Evolutionary conservation across 2,329 filamentous ascomycete genomes (phyloP).

Genomic region (Nigrospora oryzae): DNA sequence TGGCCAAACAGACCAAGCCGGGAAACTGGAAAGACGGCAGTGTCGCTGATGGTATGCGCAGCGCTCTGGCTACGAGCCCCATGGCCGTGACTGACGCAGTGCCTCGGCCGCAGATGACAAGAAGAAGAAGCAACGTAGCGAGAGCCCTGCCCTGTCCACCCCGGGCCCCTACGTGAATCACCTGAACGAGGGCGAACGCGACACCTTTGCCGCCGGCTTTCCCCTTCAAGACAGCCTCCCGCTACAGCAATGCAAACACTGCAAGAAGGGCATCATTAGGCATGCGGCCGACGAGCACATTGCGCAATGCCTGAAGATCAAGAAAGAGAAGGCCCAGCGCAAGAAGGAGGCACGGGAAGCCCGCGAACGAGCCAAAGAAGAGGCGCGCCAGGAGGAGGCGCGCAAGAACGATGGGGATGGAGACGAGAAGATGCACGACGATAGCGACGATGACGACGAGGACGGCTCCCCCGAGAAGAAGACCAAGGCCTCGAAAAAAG

Average conservation of each 20-base stretch:
- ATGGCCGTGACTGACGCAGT: background rate
- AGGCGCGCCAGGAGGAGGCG: slow-evolving; percentile 48
- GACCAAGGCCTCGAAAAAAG: slow-evolving; percentile 48
- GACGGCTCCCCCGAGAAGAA: slow-evolving; percentile 33
- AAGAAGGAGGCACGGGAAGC: slow-evolving; percentile 70
- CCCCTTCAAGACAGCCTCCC: slow-evolving; percentile 75
- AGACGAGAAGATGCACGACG: slow-evolving; percentile 27
- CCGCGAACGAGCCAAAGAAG: slow-evolving; percentile 55
- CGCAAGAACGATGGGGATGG: slow-evolving; percentile 40
- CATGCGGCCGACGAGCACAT: slow-evolving; percentile 72
- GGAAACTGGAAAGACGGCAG: slow-evolving; percentile 67
- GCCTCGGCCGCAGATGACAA: slow-evolving; percentile 27
- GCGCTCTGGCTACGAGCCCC: background rate
- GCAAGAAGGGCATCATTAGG: slow-evolving; percentile 79
- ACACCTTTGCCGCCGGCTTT: slow-evolving; percentile 73
- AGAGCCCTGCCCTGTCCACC: slow-evolving; percentile 30
- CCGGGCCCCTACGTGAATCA: slow-evolving; percentile 53
- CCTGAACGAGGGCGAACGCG: slow-evolving; percentile 67
- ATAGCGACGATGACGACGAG: slow-evolving; percentile 40
- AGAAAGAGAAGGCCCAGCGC: slow-evolving; percentile 71
- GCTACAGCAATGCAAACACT: slow-evolving; percentile 83
- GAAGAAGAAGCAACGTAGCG: slow-evolving; percentile 42
- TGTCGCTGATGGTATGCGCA: slow-evolving; percentile 48
- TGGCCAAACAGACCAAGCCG: slow-evolving; percentile 55
- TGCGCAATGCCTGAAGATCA: slow-evolving; percentile 72